Evolutionary conservation across 768 basidiomycete genomes (phyloP).

Genomic region (Austroboletus eburneus): DNA sequence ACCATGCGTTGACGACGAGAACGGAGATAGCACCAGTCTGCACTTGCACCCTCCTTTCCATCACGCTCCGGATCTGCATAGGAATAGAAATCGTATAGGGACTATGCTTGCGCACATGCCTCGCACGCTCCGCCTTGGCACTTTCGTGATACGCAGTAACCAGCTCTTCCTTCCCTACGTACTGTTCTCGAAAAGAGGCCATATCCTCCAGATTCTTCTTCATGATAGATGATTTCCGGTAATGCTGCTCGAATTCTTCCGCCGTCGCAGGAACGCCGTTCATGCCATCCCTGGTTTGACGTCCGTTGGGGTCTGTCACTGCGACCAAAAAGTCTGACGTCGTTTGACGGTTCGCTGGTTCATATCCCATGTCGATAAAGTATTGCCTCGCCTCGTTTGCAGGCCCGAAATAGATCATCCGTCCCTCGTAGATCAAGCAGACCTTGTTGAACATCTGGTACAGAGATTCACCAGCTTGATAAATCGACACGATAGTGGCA

Average conservation of each 20-base stretch:
- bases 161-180: slow-evolving; percentile 42
- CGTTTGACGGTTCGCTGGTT: slow-evolving; percentile 54
- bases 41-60: slow-evolving; percentile 44
- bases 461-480: slow-evolving; percentile 75
- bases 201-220: slow-evolving; percentile 45
- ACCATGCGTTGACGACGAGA: slow-evolving; percentile 31
- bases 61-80: slow-evolving; percentile 45
- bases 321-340: slow-evolving; percentile 59
- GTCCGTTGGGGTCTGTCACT: slow-evolving; percentile 62
- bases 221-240: slow-evolving; percentile 38
- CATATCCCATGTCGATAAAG: slow-evolving; percentile 55
- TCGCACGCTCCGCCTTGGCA: slow-evolving; percentile 50
- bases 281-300: slow-evolving; percentile 38
- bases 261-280: slow-evolving; percentile 40
- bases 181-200: slow-evolving; percentile 41
- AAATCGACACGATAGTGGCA: slow-evolving; percentile 75
- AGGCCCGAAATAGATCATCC: slow-evolving; percentile 58
- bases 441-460: slow-evolving; percentile 71
- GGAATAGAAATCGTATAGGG: slow-evolving; percentile 48
- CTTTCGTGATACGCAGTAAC: slow-evolving; percentile 45
- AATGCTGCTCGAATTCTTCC: slow-evolving; percentile 53
- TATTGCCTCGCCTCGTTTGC: slow-evolving; percentile 51
- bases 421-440: slow-evolving; percentile 56
- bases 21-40: slow-evolving; percentile 36
- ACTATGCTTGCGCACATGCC: slow-evolving; percentile 38